These are phyloP conservation scores for Haberlea rhodopensis DNA, from an alignment of 257 asterid genomes.

Conservation along the genomic window DNA sequence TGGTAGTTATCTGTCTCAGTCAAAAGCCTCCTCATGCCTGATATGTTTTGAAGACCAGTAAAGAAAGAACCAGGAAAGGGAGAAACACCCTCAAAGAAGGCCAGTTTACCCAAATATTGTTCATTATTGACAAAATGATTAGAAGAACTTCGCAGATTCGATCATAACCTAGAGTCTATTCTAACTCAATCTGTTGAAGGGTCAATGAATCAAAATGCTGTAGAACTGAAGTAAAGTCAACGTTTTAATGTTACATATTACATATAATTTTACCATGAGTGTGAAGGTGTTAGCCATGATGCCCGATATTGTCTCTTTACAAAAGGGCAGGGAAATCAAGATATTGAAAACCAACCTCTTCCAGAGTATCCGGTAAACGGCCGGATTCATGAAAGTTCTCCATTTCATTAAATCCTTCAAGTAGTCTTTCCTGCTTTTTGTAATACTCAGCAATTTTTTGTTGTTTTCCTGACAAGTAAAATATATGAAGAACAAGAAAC, in stretches of 20 bases:
- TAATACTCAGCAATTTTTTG: too few species aligned
- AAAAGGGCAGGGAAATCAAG: slow-evolving; percentile 5
- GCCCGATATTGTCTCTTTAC: neutral
- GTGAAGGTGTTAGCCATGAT: neutral
- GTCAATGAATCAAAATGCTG: neutral
- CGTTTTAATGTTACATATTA: slow-evolving; percentile 17
- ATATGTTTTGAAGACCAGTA: slow-evolving; percentile 10
- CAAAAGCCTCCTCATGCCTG: neutral
- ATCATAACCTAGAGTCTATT: too few species aligned
- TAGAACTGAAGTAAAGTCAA: neutral
- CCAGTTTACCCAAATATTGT: slow-evolving; percentile 7
- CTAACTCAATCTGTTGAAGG: neutral
- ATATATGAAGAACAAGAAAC: neutral
- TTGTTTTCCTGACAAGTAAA: slow-evolving; percentile 46
- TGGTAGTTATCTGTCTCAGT: too few species aligned
- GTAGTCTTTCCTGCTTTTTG: too few species aligned
- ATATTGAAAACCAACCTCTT: slow-evolving; percentile 50
- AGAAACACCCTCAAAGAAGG: neutral
- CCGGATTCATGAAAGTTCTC: too few species aligned
- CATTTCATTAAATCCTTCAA: too few species aligned
- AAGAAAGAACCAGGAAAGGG: neutral
- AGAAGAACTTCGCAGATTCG: too few species aligned
- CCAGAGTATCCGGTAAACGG: slow-evolving; percentile 45
- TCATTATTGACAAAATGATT: neutral
- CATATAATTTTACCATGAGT: neutral